A percentile compares a stretch with the other conserved stretches of the same genome.
Evolutionary conservation across 495 filamentous ascomycete genomes (phyloP).

Genomic region (Xylaria curta): DNA sequence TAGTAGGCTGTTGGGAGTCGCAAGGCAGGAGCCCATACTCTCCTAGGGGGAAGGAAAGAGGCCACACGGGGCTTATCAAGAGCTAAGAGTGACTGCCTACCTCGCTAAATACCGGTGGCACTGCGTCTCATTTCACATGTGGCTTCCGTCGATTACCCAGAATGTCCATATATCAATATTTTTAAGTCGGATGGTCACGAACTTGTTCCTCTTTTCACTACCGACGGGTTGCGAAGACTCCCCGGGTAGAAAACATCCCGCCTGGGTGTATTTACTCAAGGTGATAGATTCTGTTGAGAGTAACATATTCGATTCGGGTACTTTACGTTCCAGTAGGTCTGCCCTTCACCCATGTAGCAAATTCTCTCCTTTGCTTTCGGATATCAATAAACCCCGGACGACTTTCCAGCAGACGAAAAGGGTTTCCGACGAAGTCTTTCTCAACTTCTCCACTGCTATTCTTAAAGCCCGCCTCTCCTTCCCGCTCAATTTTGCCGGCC

Average conservation of each 20-base stretch:
- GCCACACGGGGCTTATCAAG: neutral
- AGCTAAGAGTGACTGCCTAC: neutral
- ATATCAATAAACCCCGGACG: slow-evolving; percentile 58
- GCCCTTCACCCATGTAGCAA: slow-evolving; percentile 73
- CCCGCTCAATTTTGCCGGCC: slow-evolving; percentile 81
- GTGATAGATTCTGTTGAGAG: neutral
- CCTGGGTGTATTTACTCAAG: neutral
- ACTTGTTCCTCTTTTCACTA: neutral
- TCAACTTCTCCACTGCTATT: slow-evolving; percentile 67
- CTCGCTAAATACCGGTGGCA: neutral
- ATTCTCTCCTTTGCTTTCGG: slow-evolving; percentile 76
- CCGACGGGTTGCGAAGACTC: neutral
- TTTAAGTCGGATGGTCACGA: neutral
- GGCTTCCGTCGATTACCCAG: neutral
- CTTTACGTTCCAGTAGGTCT: slow-evolving; percentile 6
- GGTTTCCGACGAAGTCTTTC: slow-evolving; percentile 60
- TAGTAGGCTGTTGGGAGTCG: neutral
- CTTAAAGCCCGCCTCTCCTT: slow-evolving; percentile 73
- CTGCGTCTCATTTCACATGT: neutral
- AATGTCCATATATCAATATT: neutral
- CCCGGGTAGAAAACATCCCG: neutral
- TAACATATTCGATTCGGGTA: neutral
- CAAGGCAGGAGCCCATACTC: neutral
- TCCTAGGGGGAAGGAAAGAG: neutral
- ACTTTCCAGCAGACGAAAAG: slow-evolving; percentile 52